phyloP scores from a whole-genome alignment of 768 basidiomycete species.

The Sistotremastrum suecicum region DNA sequence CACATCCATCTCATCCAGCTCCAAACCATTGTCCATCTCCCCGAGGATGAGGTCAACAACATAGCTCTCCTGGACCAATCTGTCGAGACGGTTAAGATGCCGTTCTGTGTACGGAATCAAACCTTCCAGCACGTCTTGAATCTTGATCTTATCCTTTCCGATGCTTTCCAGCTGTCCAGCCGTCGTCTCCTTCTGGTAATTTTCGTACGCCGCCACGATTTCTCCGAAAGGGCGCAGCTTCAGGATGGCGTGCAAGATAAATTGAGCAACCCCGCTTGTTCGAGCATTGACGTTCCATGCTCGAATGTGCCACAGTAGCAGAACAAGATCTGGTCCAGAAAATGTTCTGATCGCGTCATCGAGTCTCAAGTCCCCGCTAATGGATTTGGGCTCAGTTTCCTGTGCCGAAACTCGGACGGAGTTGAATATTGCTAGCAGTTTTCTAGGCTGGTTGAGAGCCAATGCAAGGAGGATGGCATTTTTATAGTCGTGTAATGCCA shows the following conservation, averaged over 20 bases:
- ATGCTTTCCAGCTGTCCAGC: neutral
- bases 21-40: slow-evolving; percentile 78
- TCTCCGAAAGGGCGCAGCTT: slow-evolving; percentile 66
- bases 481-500: slow-evolving; percentile 77
- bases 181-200: slow-evolving; percentile 14
- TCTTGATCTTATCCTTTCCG: slow-evolving; percentile 17
- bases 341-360: slow-evolving; percentile 74
- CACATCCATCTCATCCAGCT: slow-evolving; percentile 30
- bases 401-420: slow-evolving; percentile 30
- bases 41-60: slow-evolving; percentile 80
- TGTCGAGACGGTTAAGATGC: slow-evolving; percentile 74
- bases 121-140: slow-evolving; percentile 71
- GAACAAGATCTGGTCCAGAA: slow-evolving; percentile 56
- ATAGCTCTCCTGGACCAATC: slow-evolving; percentile 88
- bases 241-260: slow-evolving; percentile 65
- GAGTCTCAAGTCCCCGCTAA: slow-evolving; percentile 60
- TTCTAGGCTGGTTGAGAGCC: slow-evolving; percentile 86
- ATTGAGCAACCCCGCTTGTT: slow-evolving; percentile 76
- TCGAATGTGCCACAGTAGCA: slow-evolving; percentile 66
- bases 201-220: slow-evolving; percentile 51
- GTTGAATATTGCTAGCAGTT: slow-evolving; percentile 67
- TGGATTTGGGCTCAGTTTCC: slow-evolving; percentile 9
- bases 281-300: slow-evolving; percentile 96
- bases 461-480: slow-evolving; percentile 86
- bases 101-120: slow-evolving; percentile 91